These are phyloP conservation scores for Dipteronia sinensis DNA, from an alignment of 345 rosid species.

Conservation along the genomic window DNA sequence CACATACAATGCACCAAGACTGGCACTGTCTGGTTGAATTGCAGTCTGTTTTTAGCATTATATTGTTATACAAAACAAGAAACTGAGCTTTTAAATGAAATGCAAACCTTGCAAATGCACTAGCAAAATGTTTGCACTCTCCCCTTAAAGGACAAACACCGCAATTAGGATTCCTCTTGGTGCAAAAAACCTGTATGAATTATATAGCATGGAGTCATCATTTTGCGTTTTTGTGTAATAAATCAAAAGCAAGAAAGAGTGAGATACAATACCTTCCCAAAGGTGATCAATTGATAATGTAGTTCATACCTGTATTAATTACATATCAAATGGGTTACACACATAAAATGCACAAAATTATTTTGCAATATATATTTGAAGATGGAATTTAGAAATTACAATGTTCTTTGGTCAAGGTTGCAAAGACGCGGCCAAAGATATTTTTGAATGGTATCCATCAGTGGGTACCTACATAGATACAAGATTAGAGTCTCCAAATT, in stretches of 20 bases:
- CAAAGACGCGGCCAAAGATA: constrained; percentile 70
- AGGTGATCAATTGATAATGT: constrained; percentile 77
- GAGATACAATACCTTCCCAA: constrained; percentile 62
- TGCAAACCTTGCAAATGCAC: constrained; percentile 74
- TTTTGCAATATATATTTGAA: neutral
- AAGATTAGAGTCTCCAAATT: neutral
- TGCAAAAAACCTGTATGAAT: constrained; percentile 62
- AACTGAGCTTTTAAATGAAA: neutral
- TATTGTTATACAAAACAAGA: neutral
- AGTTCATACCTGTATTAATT: constrained; percentile 52
- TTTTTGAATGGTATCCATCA: constrained; percentile 59
- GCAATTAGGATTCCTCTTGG: constrained; percentile 74
- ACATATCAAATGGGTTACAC: constrained; percentile 1
- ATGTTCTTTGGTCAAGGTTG: constrained; percentile 45
- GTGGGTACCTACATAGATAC: constrained; percentile 51
- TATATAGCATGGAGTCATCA: neutral
- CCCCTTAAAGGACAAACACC: constrained; percentile 78
- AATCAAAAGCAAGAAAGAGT: neutral
- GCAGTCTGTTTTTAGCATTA: neutral
- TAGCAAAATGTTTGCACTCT: constrained; percentile 76
- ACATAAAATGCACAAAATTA: neutral
- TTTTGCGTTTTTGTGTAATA: neutral
- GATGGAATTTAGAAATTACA: constrained; percentile 39
- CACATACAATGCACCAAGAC: neutral
- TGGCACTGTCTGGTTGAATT: neutral